Conservation (phyloP, 495 filamentous ascomycete genomes). For the Lepidopterella palustris region DNA sequence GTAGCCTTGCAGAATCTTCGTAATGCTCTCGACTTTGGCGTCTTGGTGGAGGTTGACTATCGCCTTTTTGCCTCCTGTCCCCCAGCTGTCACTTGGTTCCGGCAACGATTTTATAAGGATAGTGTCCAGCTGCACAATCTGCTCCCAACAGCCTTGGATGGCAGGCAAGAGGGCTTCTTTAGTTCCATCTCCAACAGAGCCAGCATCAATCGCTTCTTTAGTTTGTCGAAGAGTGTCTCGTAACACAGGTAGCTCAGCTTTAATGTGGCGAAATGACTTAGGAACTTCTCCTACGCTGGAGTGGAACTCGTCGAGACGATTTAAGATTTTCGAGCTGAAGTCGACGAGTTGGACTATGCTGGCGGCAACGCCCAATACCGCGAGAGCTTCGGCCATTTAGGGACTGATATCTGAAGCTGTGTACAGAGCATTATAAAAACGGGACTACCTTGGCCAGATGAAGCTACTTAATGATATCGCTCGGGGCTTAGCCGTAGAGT, state of each 20-base stretch:
- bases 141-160: not conserved
- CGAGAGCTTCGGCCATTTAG: slow-evolving; percentile 11
- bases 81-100: not conserved
- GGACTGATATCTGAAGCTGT: too few relatives aligned
- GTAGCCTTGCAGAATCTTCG: not conserved
- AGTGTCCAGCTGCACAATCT: not conserved
- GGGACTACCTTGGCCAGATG: too few relatives aligned
- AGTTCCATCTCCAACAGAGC: not conserved
- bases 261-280: not conserved
- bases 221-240: not conserved
- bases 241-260: slow-evolving; percentile 2
- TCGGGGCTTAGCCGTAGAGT: too few relatives aligned
- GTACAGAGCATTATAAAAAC: too few relatives aligned
- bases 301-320: slow-evolving; percentile 6
- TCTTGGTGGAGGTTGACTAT: not conserved
- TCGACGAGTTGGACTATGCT: slow-evolving; percentile 13
- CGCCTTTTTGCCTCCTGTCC: slow-evolving; percentile 2
- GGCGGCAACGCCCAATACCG: slow-evolving; percentile 7
- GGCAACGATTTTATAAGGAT: not conserved
- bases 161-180: not conserved
- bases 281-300: not conserved
- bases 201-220: not conserved
- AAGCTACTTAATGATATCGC: too few relatives aligned
- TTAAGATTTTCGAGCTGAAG: slow-evolving; percentile 1
- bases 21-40: not conserved